phyloP scores from a whole-genome alignment of 2,329 filamentous ascomycete genomes.

The Talaromyces islandicus region DNA sequence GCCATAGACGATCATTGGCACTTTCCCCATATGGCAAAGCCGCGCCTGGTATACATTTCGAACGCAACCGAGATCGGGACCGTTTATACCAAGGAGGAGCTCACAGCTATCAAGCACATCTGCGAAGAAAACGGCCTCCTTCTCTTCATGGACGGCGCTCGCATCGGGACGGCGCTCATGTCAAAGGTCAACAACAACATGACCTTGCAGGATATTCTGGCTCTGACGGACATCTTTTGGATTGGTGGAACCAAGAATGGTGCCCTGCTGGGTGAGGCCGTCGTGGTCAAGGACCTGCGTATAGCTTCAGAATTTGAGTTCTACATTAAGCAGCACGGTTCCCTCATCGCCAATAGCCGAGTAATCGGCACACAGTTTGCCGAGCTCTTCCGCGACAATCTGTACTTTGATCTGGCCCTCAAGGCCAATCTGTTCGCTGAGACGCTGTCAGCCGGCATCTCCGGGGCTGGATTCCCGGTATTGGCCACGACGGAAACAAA shows the following conservation, averaged over 20 bases:
- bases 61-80: slow-evolving; percentile 49
- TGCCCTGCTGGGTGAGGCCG: slow-evolving; percentile 46
- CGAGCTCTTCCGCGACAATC: slow-evolving; percentile 41
- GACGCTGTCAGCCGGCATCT: slow-evolving; percentile 39
- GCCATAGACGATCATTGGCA: slow-evolving; percentile 46
- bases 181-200: slow-evolving; percentile 37
- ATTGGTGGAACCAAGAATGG: slow-evolving; percentile 51
- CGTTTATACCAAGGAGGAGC: slow-evolving; percentile 40
- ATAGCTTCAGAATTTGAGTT: slow-evolving; percentile 46
- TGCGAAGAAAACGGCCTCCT: slow-evolving; percentile 40
- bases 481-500: slow-evolving; percentile 46
- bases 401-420: slow-evolving; percentile 44
- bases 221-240: slow-evolving; percentile 49
- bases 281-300: slow-evolving; percentile 39
- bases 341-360: slow-evolving; percentile 45
- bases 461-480: slow-evolving; percentile 36
- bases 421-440: slow-evolving; percentile 42
- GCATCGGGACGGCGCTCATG: slow-evolving; percentile 40
- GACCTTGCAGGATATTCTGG: slow-evolving; percentile 40
- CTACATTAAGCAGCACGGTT: slow-evolving; percentile 48
- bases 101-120: slow-evolving; percentile 36
- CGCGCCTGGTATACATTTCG: slow-evolving; percentile 46
- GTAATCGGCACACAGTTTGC: slow-evolving; percentile 47
- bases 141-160: slow-evolving; percentile 45
- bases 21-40: slow-evolving; percentile 49